Percentiles rank a stretch among this genome's conserved stretches.
phyloP scores from a whole-genome alignment of 768 basidiomycete genomes.

The Panellus pusillus region DNA sequence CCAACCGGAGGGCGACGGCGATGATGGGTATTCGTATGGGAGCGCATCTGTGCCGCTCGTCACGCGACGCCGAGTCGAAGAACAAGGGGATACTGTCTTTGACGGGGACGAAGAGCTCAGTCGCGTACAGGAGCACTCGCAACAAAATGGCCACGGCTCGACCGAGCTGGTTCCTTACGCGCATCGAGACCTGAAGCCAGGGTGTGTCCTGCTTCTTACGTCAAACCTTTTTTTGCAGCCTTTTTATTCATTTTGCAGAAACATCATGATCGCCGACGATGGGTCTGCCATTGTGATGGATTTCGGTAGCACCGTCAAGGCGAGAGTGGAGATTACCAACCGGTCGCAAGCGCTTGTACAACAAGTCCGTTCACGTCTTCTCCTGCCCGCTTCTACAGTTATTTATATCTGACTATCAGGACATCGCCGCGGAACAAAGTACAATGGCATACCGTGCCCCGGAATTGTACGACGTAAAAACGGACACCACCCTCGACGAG shows the following conservation, averaged over 20 bases:
- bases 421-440: constrained; percentile 96
- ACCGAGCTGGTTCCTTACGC: constrained; percentile 85
- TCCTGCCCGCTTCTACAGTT: neutral
- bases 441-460: constrained; percentile 99
- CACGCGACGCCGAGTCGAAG: constrained; percentile 48
- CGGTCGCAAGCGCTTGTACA: constrained; percentile 86
- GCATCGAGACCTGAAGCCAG: constrained; percentile 95
- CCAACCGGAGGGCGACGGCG: constrained; percentile 72
- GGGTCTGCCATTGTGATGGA: constrained; percentile 96
- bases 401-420: constrained; percentile 40
- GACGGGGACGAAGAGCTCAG: constrained; percentile 77
- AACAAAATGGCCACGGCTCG: constrained; percentile 35
- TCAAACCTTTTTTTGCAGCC: neutral
- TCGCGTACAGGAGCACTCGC: constrained; percentile 40
- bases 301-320: constrained; percentile 90
- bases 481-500: constrained; percentile 82
- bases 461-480: constrained; percentile 97
- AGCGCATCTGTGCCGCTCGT: constrained; percentile 58
- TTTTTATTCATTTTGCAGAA: constrained; percentile 48
- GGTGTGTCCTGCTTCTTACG: constrained; percentile 48
- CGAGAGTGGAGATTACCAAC: constrained; percentile 77
- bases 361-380: constrained; percentile 52
- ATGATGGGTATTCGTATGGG: constrained; percentile 74
- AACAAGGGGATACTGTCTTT: constrained; percentile 66
- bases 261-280: constrained; percentile 96